These are phyloP conservation scores for Chaetomiaceae sp. DNA, from an alignment of 2,329 filamentous ascomycete genomes.

Conservation along the genomic window DNA sequence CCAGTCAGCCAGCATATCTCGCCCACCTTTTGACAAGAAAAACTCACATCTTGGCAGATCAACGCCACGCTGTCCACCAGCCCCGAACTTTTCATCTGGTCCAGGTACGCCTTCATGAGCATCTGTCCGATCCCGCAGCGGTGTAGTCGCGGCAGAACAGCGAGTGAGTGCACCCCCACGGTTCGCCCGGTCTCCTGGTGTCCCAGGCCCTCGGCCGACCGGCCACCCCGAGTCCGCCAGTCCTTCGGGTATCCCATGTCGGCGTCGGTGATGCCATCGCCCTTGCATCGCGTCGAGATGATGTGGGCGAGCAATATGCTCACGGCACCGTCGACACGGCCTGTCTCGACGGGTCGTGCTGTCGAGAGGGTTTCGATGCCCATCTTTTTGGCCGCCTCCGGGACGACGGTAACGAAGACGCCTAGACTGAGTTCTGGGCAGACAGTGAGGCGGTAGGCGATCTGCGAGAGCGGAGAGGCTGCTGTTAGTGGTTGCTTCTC, in stretches of 20 bases:
- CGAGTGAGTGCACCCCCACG: constrained; percentile 76
- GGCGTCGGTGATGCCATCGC: constrained; percentile 61
- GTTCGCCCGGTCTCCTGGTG: constrained; percentile 71
- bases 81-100: constrained; percentile 66
- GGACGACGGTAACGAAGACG: constrained; percentile 64
- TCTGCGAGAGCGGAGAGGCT: constrained; percentile 40
- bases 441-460: constrained; percentile 68
- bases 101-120: constrained; percentile 70
- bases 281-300: constrained; percentile 65
- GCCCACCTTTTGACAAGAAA: not conserved
- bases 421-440: constrained; percentile 76
- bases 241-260: constrained; percentile 70
- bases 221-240: constrained; percentile 49
- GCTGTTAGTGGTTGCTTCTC: not conserved
- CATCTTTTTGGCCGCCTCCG: constrained; percentile 42
- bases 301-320: constrained; percentile 72
- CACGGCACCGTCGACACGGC: constrained; percentile 49
- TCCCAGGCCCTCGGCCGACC: constrained; percentile 45
- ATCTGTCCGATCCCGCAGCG: constrained; percentile 67
- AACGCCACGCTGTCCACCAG: constrained; percentile 69
- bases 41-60: constrained; percentile 64
- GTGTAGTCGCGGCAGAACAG: constrained; percentile 71
- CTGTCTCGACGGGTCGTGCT: constrained; percentile 55
- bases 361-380: constrained; percentile 49
- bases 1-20: not conserved